phyloP scores from a whole-genome alignment of 805 yeast species.

The Metschnikowia koreensis region DNA sequence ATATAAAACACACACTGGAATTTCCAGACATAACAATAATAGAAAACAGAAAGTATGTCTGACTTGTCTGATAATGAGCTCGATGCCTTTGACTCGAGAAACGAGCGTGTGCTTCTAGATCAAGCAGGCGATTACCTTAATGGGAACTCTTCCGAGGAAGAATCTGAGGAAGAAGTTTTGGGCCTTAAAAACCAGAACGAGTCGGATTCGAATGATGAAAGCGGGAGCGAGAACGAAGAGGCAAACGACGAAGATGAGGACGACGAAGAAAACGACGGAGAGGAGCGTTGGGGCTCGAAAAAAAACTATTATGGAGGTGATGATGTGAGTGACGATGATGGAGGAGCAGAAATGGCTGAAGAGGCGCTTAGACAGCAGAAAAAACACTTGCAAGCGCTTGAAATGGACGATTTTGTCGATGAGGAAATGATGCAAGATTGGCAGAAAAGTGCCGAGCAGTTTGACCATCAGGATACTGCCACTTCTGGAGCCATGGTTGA shows the following conservation, averaged over 20 bases:
- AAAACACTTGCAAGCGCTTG: slow-evolving; percentile 64
- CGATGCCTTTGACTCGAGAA: slow-evolving; percentile 61
- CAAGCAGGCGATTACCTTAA: slow-evolving; percentile 49
- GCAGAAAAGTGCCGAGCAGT: slow-evolving; percentile 54
- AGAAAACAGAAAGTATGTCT: slow-evolving; percentile 2
- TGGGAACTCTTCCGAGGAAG: slow-evolving; percentile 31
- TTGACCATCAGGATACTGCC: slow-evolving; percentile 31
- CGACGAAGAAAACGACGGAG: slow-evolving; percentile 46
- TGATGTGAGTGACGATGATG: slow-evolving; percentile 71
- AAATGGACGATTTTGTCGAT: slow-evolving; percentile 59
- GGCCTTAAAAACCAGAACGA: slow-evolving; percentile 25
- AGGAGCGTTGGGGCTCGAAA: slow-evolving; percentile 46
- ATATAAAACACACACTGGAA: too few relatives aligned
- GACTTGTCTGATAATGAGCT: slow-evolving; percentile 47
- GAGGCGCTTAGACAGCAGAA: slow-evolving; percentile 89
- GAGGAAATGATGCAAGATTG: slow-evolving; percentile 81
- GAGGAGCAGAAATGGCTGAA: slow-evolving; percentile 72
- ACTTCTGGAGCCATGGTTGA: slow-evolving; percentile 12
- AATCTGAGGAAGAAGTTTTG: slow-evolving; percentile 58
- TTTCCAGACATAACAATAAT: too few relatives aligned
- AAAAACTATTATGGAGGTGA: slow-evolving; percentile 54
- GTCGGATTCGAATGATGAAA: slow-evolving; percentile 23
- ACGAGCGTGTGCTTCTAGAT: slow-evolving; percentile 55
- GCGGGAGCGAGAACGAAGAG: slow-evolving; percentile 47
- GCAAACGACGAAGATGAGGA: slow-evolving; percentile 31